These are phyloP conservation scores for Suillus occidentalis DNA, from an alignment of 768 basidiomycete species.

Conservation along the genomic window DNA sequence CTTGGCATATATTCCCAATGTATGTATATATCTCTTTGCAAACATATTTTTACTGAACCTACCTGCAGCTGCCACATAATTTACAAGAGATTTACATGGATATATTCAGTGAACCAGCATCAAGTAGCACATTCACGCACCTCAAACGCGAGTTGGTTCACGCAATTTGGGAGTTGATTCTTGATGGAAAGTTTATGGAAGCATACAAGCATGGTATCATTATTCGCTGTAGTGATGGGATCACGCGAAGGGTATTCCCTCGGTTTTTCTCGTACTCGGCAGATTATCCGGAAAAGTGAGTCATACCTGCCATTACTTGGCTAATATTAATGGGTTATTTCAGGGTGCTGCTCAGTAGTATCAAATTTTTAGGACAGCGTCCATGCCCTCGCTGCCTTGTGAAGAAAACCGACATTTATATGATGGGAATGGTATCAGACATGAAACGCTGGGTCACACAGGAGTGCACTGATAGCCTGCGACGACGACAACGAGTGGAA, in stretches of 20 bases:
- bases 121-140: constrained; percentile 9
- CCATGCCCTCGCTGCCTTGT: constrained; percentile 23
- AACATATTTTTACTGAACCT: neutral
- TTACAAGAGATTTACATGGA: constrained; percentile 1
- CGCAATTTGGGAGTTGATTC: constrained; percentile 15
- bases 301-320: neutral
- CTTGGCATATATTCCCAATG: neutral
- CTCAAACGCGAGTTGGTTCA: constrained; percentile 22
- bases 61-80: constrained; percentile 5
- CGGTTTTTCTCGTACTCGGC: constrained; percentile 24
- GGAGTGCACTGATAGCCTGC: constrained; percentile 4
- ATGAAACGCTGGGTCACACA: neutral
- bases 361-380: constrained; percentile 22
- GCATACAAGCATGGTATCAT: constrained; percentile 25
- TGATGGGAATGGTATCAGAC: constrained; percentile 15
- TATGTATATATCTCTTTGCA: constrained; percentile 2
- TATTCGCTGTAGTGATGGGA: constrained; percentile 17
- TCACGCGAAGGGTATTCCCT: constrained; percentile 18
- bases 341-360: constrained; percentile 20
- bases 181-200: constrained; percentile 24
- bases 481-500: constrained; percentile 3
- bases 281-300: constrained; percentile 24
- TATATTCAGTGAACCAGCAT: constrained; percentile 2
- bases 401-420: constrained; percentile 2
- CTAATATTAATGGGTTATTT: constrained; percentile 3